Conservation (phyloP, 164 flowering plant genomes). For the Litsea cubeba region DNA sequence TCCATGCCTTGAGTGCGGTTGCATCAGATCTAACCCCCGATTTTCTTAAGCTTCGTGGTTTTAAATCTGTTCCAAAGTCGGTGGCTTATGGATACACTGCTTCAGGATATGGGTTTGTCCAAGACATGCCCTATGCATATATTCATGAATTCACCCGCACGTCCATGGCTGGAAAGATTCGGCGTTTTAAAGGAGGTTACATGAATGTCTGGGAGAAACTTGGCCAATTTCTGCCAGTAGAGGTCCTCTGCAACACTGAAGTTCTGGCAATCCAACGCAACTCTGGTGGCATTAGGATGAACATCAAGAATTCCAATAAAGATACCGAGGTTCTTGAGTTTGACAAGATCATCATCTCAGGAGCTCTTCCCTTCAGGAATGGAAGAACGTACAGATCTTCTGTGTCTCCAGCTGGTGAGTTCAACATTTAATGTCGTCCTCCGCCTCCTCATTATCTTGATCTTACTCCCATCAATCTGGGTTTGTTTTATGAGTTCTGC, state of each 20-base stretch:
- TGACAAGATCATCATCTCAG: constrained; percentile 66
- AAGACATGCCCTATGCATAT: constrained; percentile 88
- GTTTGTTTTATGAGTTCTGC: too few species aligned
- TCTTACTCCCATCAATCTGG: too few species aligned
- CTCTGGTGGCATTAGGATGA: constrained; percentile 25
- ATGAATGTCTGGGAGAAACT: constrained; percentile 58
- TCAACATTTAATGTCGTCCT: not conserved
- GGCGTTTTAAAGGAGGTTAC: constrained; percentile 70
- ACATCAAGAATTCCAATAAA: constrained; percentile 28
- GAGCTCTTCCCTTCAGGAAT: constrained; percentile 52
- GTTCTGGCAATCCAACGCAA: constrained; percentile 45
- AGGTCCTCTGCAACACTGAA: constrained; percentile 50
- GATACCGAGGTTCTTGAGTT: constrained; percentile 36
- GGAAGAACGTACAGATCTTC: constrained; percentile 51
- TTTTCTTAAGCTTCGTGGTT: constrained; percentile 49
- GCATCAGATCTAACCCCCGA: constrained; percentile 57
- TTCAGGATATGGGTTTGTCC: constrained; percentile 78
- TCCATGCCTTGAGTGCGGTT: constrained; percentile 57
- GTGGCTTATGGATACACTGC: constrained; percentile 83
- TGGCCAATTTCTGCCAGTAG: constrained; percentile 39
- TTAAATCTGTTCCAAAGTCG: constrained; percentile 59
- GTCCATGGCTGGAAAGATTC: constrained; percentile 80
- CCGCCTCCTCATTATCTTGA: too few species aligned
- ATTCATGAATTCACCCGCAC: constrained; percentile 76
- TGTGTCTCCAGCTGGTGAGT: constrained; percentile 22